A percentile compares a stretch with the other conserved stretches of the same genome.
These are phyloP conservation scores for Halophytophthora batemanensis DNA, from an alignment of 352 stramenopile species.

Conservation along the genomic window DNA sequence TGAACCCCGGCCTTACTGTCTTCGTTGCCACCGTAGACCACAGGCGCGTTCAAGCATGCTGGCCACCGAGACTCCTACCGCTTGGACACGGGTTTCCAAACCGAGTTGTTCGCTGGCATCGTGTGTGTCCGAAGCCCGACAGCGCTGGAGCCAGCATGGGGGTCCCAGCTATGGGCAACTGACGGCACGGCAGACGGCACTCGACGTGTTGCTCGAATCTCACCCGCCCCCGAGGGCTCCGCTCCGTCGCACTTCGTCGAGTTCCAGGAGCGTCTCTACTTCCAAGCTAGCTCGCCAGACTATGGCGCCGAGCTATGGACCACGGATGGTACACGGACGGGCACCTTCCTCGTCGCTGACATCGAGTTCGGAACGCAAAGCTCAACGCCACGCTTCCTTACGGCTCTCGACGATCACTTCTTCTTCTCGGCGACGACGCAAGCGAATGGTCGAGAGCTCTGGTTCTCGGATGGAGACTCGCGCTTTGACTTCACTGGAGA, in stretches of 20 bases:
- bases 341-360: constrained; percentile 58
- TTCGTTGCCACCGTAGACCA: constrained; percentile 29
- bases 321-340: constrained; percentile 50
- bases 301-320: constrained; percentile 76
- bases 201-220: constrained; percentile 50
- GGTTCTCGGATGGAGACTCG: constrained; percentile 46
- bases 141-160: constrained; percentile 14
- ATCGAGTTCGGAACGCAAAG: constrained; percentile 41
- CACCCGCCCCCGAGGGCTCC: constrained; percentile 15
- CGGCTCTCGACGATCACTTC: constrained; percentile 26
- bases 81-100: constrained; percentile 45
- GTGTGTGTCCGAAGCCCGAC: constrained; percentile 54
- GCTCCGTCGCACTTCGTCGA: constrained; percentile 40
- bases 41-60: constrained; percentile 83
- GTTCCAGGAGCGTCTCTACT: constrained; percentile 48
- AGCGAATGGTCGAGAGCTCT: constrained; percentile 48
- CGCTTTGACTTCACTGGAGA: constrained; percentile 27
- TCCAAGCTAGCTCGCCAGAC: constrained; percentile 52
- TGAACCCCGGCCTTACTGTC: not conserved
- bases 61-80: constrained; percentile 70
- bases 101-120: constrained; percentile 67
- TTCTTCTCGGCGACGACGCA: constrained; percentile 56
- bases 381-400: constrained; percentile 38
- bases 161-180: constrained; percentile 76
- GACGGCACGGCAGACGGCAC: constrained; percentile 76